Conservation (phyloP, 441 rosid genomes). For the Erodium chrysanthum region DNA sequence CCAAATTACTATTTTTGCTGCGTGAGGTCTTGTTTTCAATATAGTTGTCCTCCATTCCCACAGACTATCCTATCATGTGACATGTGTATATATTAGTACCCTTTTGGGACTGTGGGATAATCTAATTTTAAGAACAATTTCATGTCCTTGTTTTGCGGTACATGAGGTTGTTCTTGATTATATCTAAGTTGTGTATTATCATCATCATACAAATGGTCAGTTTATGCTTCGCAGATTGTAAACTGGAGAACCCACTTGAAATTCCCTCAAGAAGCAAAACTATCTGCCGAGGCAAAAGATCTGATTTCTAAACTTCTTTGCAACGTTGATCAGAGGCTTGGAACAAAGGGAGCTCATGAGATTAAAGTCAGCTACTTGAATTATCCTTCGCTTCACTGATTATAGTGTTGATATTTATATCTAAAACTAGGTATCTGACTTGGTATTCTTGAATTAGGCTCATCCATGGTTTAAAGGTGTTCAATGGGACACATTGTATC, state of each 20-base stretch:
- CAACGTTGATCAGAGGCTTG: conserved; percentile 51
- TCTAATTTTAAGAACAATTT: not conserved
- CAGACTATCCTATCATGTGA: not conserved
- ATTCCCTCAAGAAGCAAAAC: conserved; percentile 45
- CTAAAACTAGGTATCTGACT: not conserved
- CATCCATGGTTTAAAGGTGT: conserved; percentile 53
- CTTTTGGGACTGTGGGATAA: not conserved
- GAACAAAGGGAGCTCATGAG: conserved; percentile 45
- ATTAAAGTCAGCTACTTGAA: conserved; percentile 35
- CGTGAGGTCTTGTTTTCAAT: not conserved
- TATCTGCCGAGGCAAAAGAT: conserved; percentile 47
- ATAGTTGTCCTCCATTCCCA: not conserved
- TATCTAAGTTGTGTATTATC: conserved; percentile 22
- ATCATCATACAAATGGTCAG: conserved; percentile 28
- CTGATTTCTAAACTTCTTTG: conserved; percentile 51
- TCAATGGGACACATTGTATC: conserved; percentile 43
- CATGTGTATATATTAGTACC: not conserved
- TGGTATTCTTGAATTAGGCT: conserved; percentile 23
- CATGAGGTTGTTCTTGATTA: conserved; percentile 6
- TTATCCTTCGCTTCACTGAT: not conserved
- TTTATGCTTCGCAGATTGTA: conserved; percentile 39
- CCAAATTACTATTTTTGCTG: not conserved
- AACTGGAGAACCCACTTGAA: conserved; percentile 50
- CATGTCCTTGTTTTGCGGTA: not conserved
- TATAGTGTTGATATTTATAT: not conserved